phyloP scores from a whole-genome alignment of 768 basidiomycete genomes.

The Harrya chromipes region DNA sequence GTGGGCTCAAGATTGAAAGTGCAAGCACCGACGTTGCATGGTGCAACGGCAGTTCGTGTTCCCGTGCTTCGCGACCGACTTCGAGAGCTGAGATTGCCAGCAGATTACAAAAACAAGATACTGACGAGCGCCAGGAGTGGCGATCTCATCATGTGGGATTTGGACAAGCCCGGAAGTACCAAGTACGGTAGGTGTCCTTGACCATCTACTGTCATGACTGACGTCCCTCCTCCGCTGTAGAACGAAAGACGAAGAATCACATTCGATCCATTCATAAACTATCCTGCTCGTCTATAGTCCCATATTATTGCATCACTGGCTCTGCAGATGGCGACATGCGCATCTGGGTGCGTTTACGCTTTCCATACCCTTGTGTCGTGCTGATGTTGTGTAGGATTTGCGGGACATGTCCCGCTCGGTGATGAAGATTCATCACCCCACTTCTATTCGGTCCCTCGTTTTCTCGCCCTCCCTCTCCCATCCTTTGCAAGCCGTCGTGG shows the following conservation, averaged over 20 bases:
- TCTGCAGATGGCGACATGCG: constrained; percentile 80
- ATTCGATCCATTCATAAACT: constrained; percentile 69
- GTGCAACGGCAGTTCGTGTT: constrained; percentile 61
- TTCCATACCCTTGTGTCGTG: neutral
- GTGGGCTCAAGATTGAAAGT: constrained; percentile 75
- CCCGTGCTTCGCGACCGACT: neutral
- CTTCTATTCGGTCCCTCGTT: constrained; percentile 62
- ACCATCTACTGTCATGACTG: constrained; percentile 8
- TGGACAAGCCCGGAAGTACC: constrained; percentile 59
- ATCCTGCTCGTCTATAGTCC: constrained; percentile 63
- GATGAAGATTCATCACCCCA: constrained; percentile 68
- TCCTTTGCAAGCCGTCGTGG: constrained; percentile 66
- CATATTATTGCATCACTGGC: constrained; percentile 73
- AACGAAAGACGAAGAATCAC: constrained; percentile 65
- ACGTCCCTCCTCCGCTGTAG: constrained; percentile 34
- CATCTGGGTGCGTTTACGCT: constrained; percentile 58
- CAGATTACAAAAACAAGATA: constrained; percentile 72
- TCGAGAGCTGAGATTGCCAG: constrained; percentile 1
- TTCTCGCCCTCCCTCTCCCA: constrained; percentile 66
- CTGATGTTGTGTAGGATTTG: constrained; percentile 51
- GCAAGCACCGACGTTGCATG: constrained; percentile 80
- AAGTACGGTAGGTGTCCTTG: constrained; percentile 59
- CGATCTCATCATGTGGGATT: constrained; percentile 81
- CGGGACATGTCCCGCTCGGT: constrained; percentile 66
- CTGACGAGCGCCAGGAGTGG: constrained; percentile 79